Evolutionary conservation across 148 eudicot genomes (phyloP), one percentile per base, ranked within the genome.

Genomic region (Persicaria tinctoria): DNA sequence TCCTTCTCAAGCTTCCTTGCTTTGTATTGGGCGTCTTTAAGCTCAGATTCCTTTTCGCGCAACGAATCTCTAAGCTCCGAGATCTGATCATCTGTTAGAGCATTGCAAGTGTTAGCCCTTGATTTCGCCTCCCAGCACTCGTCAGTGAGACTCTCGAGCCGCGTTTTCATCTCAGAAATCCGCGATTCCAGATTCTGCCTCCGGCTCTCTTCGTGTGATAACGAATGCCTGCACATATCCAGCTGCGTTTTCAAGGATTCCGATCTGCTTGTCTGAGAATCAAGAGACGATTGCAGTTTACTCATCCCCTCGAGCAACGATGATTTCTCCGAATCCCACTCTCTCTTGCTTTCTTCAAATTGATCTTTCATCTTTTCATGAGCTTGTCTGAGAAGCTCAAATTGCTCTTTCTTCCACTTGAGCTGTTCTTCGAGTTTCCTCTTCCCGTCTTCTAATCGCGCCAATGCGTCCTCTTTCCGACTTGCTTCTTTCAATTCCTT

Each of bases 331-430:
- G n/a, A 63, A 68, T 89, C 94, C 94, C 97, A 87, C 71, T 89
- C 91, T 23, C 79, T 83, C 76, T 84, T 82, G 75, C 81, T 81
- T 41, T 23, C 48, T 51, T 45, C 64, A 41, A 83, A 78, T 71
- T 88, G 76, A 78, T 75, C 74, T 51, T 76, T 75, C 60, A 92
- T 89, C 86, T 88, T 92, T 70, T 87, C 80, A 62, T 95, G 89
- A 20, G 97, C 97, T 77, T 95, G 96, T 79, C 89, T 84, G 4
- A 92, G 78, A 77, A 90, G 93, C 69, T 75, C 72, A 77, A 95
- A 92, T 68, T 89, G 94, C 66, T 90, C 97, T 20, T 74, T 88
- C 86, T 92, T 90, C 93, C 92, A 92, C 78, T 95, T 92, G 4
- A 93, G 87, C 85, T 90, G 84, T 49, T 87, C 89, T 78, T 89